Evolutionary conservation across 371 early-diverging fungal genomes (phyloP).

Genomic region (Fennellomyces sp.): DNA sequence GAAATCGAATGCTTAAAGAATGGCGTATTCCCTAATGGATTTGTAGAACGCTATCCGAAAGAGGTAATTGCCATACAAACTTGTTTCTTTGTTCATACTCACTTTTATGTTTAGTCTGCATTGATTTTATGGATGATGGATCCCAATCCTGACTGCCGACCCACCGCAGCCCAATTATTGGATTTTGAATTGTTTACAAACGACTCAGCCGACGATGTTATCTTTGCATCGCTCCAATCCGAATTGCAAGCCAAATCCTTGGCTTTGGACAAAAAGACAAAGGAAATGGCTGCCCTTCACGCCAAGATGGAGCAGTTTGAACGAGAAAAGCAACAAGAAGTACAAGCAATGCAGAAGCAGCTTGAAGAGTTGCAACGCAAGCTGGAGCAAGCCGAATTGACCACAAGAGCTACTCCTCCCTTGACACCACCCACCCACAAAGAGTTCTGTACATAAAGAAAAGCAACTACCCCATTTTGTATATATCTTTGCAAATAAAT

Average conservation of each 20-base stretch:
- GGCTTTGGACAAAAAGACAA: neutral
- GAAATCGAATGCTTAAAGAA: constrained; percentile 62
- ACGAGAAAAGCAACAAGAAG: constrained; percentile 24
- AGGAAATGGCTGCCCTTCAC: constrained; percentile 28
- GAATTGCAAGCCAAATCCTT: constrained; percentile 1
- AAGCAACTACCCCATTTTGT: too few relatives aligned
- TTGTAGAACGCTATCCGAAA: constrained; percentile 77
- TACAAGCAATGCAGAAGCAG: constrained; percentile 19
- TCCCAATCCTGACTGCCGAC: constrained; percentile 69
- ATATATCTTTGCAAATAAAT: too few relatives aligned
- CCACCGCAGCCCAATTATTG: constrained; percentile 75
- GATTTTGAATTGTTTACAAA: constrained; percentile 65
- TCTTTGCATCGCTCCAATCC: neutral
- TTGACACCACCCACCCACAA: constrained; percentile 1
- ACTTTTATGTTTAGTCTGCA: constrained; percentile 49
- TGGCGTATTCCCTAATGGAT: constrained; percentile 73
- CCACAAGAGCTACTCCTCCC: neutral
- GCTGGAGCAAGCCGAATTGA: constrained; percentile 8
- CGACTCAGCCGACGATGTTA: neutral
- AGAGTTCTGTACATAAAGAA: too few relatives aligned
- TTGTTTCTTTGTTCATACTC: neutral
- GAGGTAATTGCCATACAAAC: constrained; percentile 43
- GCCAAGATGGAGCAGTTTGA: constrained; percentile 25
- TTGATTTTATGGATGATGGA: constrained; percentile 81
- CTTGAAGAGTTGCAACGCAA: constrained; percentile 18